Evolutionary conservation across 352 stramenopile genomes (phyloP).

Genomic region (Phytophthora podocarpi): DNA sequence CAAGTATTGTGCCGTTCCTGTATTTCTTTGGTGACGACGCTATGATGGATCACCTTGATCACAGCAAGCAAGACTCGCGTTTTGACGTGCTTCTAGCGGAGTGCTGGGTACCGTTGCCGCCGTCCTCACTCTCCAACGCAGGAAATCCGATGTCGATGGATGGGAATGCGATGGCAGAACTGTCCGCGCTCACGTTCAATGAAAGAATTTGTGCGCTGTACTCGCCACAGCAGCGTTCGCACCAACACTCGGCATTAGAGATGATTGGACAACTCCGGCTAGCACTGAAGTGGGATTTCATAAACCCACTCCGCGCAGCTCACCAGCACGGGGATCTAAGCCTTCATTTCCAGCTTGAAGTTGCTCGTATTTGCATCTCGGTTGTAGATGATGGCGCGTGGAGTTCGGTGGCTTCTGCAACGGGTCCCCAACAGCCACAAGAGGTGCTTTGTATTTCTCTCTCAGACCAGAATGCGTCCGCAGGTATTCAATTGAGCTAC

Average conservation of each 20-base stretch:
- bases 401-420: conserved; percentile 26
- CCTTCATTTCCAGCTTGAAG: conserved; percentile 76
- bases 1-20: conserved; percentile 85
- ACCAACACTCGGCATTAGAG: conserved; percentile 40
- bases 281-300: conserved; percentile 80
- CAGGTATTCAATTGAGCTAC: conserved; percentile 81
- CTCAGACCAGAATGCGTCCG: conserved; percentile 68
- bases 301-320: conserved; percentile 50
- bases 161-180: conserved; percentile 31
- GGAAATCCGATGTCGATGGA: conserved; percentile 35
- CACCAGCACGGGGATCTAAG: conserved; percentile 57
- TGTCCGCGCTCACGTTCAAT: conserved; percentile 48
- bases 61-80: conserved; percentile 84
- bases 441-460: conserved; percentile 81
- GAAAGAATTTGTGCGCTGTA: conserved; percentile 78
- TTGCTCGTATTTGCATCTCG: conserved; percentile 76
- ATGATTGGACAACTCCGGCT: conserved; percentile 83
- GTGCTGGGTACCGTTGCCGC: conserved; percentile 74
- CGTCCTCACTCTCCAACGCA: conserved; percentile 35
- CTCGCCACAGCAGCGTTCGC: conserved; percentile 38
- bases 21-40: conserved; percentile 89
- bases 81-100: conserved; percentile 81
- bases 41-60: conserved; percentile 88
- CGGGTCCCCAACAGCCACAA: conserved; percentile 45
- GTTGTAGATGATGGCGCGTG: conserved; percentile 70